Evolutionary conservation across 192 early-diverging fungal genomes (phyloP).

Genomic region (Coemansia sp.): DNA sequence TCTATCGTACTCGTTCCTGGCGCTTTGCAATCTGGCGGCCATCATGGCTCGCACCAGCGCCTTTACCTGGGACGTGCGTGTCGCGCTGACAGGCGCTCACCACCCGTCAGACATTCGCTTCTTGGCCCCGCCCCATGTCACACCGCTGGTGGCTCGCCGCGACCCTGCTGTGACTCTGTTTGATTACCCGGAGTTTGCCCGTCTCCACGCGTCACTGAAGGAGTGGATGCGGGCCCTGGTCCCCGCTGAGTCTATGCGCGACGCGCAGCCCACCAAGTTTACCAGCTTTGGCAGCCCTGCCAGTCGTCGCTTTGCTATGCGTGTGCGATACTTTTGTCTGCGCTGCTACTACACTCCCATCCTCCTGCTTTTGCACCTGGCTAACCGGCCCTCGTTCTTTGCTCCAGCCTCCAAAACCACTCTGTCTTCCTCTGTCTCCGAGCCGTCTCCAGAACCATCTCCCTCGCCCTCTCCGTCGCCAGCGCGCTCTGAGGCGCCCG

Average conservation of each 20-base stretch:
- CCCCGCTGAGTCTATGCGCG: conserved; percentile 27
- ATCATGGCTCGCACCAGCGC: conserved; percentile 37
- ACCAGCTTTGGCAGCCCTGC: conserved; percentile 23
- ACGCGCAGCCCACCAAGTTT: conserved; percentile 10
- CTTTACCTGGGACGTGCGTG: conserved; percentile 42
- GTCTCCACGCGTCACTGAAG: conserved; percentile 20
- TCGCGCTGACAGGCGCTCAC: conserved; percentile 9
- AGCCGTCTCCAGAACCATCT: not conserved
- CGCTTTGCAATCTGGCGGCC: conserved; percentile 32
- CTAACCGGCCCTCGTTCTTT: conserved; percentile 50
- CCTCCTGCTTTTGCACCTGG: conserved; percentile 32
- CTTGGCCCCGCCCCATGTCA: conserved; percentile 3
- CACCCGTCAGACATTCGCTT: conserved; percentile 21
- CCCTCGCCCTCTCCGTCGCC: conserved; percentile 9
- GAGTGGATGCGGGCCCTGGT: conserved; percentile 31
- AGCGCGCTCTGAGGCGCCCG: conserved; percentile 14
- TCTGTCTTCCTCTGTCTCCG: conserved; percentile 26
- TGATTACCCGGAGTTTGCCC: conserved; percentile 34
- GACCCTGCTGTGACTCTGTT: conserved; percentile 20
- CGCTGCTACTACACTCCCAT: conserved; percentile 39
- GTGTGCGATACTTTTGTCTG: conserved; percentile 45
- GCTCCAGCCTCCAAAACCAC: not conserved
- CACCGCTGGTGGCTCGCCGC: not conserved
- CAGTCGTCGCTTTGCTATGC: conserved; percentile 41
- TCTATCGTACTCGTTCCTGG: conserved; percentile 43